Base-by-base conservation (phyloP, 1,284 basidiomycete species). In the Ceratobasidium sp. region DNA sequence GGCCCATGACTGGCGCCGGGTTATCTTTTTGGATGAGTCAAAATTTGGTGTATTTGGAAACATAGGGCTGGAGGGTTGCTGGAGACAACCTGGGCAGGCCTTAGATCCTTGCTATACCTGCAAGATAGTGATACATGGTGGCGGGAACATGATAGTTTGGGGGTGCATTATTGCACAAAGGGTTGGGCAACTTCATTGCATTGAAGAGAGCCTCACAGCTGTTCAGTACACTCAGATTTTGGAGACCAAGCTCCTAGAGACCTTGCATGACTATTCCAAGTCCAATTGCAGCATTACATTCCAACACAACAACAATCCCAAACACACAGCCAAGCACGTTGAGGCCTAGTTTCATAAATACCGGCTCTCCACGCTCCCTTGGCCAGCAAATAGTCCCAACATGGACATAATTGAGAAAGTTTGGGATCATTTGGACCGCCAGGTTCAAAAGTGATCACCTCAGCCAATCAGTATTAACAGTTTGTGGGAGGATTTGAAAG, bases 61-160 rank as follows among this genome's bases (percentile, higher is more conserved):
- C 3, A 54, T 17, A 28, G 68, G 54, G 33, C 54, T 4, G 26
- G n/a, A 45, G 1, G 31, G 23, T 3, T 58, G 47, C 31, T 60
- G 26, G 26, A 69, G 33, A 23, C 26, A 54, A 5, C 11, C 6
- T 23, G 49, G 49, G 3, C 17, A 3, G 11, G 13, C 20, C 3
- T 1, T 39, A 54, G 33, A 58, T 8, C 26, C 54, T 33, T 5
- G 26, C 7, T n/a, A 45, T 33, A 26, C 28, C 0, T 11, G 28
- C 17, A 15, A n/a, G 39, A 60, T 60, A 4, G 45, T 76, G 37
- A 61, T 37, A 68, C 53, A 68, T 76, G 65, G 75, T 23, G 75
- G 66, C 8, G 76, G 69, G 35, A 13, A 53, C 63, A 23, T 73
- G 20, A 77, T 77, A 68, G 58, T 77, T 37, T 77, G 76, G 67